Conservation (phyloP, 129 eudicot genomes). For the Centaurea solstitialis region DNA sequence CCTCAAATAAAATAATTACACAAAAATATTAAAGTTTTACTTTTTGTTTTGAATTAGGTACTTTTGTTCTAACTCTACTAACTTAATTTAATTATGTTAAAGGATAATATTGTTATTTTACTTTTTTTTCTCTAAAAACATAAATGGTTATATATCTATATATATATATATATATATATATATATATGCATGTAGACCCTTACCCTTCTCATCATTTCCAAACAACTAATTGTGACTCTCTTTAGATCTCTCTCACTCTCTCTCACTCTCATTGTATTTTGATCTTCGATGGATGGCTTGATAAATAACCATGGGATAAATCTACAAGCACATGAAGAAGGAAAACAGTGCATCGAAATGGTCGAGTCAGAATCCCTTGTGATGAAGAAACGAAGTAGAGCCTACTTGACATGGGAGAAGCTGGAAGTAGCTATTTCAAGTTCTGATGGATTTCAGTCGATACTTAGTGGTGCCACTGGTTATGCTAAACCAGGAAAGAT, state of each 20-base stretch:
- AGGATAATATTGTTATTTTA: too few relatives aligned
- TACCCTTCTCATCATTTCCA: constrained; percentile 1
- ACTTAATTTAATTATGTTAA: too few relatives aligned
- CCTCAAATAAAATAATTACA: too few relatives aligned
- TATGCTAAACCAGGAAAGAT: constrained; percentile 79
- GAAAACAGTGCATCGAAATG: constrained; percentile 5
- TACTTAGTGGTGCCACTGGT: constrained; percentile 55
- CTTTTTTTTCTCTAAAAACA: too few relatives aligned
- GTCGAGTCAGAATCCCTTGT: constrained; percentile 7
- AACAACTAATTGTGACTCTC: too few relatives aligned
- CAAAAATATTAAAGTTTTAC: too few relatives aligned
- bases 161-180: too few relatives aligned
- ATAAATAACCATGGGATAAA: constrained; percentile 18
- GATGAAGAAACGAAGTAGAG: constrained; percentile 27
- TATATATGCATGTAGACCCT: neutral
- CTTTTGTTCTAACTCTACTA: too few relatives aligned
- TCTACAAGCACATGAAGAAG: constrained; percentile 21
- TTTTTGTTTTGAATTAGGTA: too few relatives aligned
- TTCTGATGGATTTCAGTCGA: constrained; percentile 32
- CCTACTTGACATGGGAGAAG: constrained; percentile 75
- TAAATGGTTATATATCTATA: too few relatives aligned
- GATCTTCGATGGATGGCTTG: constrained; percentile 20
- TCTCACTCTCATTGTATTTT: neutral
- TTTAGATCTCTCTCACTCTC: neutral
- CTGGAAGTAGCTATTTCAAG: constrained; percentile 48